Evolutionary conservation across 192 early-diverging fungal genomes (phyloP).

Genomic region (Entomortierella parvispora): DNA sequence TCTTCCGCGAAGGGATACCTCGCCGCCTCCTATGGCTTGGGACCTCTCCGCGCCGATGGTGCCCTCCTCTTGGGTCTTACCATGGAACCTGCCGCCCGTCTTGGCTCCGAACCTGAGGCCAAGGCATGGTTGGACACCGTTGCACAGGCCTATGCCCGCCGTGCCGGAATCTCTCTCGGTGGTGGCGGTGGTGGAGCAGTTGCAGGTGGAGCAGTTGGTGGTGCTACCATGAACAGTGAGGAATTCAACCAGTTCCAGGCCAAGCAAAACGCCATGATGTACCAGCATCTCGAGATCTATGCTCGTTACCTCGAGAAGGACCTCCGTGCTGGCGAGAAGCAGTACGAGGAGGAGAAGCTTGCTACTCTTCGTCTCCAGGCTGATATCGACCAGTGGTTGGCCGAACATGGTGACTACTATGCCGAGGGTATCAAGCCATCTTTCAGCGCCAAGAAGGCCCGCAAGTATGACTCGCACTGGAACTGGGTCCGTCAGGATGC

Average conservation of each 20-base stretch:
- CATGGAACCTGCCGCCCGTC: slow-evolving; percentile 84
- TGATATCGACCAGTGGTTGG: slow-evolving; percentile 89
- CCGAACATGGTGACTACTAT: slow-evolving; percentile 93
- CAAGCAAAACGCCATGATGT: slow-evolving; percentile 74
- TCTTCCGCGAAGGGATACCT: slow-evolving; percentile 83
- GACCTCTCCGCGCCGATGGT: slow-evolving; percentile 76
- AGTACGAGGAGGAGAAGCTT: slow-evolving; percentile 73
- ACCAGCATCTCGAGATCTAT: slow-evolving; percentile 80
- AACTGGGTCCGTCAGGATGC: slow-evolving; percentile 95
- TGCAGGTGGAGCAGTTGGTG: slow-evolving; percentile 60
- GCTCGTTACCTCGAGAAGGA: slow-evolving; percentile 86
- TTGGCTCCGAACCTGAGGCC: slow-evolving; percentile 81
- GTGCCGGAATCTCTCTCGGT: slow-evolving; percentile 73
- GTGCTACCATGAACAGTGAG: slow-evolving; percentile 84
- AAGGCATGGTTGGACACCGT: slow-evolving; percentile 82
- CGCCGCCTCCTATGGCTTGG: slow-evolving; percentile 76
- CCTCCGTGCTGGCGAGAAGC: slow-evolving; percentile 73
- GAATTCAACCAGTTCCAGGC: slow-evolving; percentile 85
- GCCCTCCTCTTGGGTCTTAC: slow-evolving; percentile 82
- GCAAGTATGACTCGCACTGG: slow-evolving; percentile 95
- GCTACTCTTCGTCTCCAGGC: slow-evolving; percentile 75
- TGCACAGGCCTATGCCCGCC: slow-evolving; percentile 74
- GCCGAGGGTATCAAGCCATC: slow-evolving; percentile 88
- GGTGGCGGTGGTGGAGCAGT: slow-evolving; percentile 60
- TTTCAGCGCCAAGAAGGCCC: slow-evolving; percentile 88